phyloP scores from a whole-genome alignment of 164 flowering plant genomes.

The Berberis thunbergii region DNA sequence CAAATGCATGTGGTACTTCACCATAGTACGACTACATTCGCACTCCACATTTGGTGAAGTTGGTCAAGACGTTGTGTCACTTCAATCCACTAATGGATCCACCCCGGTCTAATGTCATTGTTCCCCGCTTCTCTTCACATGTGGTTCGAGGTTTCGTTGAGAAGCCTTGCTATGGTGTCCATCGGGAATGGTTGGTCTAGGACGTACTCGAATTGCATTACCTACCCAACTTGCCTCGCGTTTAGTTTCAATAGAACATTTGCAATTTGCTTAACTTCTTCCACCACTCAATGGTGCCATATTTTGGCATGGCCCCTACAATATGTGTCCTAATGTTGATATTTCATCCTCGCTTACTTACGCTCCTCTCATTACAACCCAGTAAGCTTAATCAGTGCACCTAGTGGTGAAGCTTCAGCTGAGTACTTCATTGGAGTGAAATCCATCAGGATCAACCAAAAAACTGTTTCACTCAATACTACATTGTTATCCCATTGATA shows the following conservation, averaged over 20 bases:
- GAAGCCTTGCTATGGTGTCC: conserved; percentile 20
- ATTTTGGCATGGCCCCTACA: conserved; percentile 29
- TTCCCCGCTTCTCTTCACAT: conserved; percentile 17
- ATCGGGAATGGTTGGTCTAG: conserved; percentile 28
- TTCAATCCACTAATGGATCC: too few relatives aligned
- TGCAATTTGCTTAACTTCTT: conserved; percentile 23
- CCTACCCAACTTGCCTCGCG: conserved; percentile 17
- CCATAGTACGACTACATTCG: too few relatives aligned
- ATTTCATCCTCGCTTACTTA: conserved; percentile 11
- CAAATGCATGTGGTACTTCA: too few relatives aligned
- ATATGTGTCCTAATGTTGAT: conserved; percentile 11
- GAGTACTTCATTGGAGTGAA: conserved; percentile 33
- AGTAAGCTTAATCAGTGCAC: conserved; percentile 3
- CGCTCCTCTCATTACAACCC: conserved; percentile 31
- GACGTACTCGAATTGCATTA: conserved; percentile 13
- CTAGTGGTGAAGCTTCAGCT: conserved; percentile 7
- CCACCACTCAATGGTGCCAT: conserved; percentile 14
- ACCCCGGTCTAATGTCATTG: conserved; percentile 7
- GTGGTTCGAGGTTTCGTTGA: conserved; percentile 14
- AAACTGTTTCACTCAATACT: conserved; percentile 10
- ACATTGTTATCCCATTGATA: conserved; percentile 16
- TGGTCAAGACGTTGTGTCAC: too few relatives aligned
- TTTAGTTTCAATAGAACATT: conserved; percentile 21
- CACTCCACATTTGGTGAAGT: too few relatives aligned
- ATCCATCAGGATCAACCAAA: conserved; percentile 16